Evolutionary conservation across 768 basidiomycete species (phyloP).

Genomic region (Suillus brevipes): DNA sequence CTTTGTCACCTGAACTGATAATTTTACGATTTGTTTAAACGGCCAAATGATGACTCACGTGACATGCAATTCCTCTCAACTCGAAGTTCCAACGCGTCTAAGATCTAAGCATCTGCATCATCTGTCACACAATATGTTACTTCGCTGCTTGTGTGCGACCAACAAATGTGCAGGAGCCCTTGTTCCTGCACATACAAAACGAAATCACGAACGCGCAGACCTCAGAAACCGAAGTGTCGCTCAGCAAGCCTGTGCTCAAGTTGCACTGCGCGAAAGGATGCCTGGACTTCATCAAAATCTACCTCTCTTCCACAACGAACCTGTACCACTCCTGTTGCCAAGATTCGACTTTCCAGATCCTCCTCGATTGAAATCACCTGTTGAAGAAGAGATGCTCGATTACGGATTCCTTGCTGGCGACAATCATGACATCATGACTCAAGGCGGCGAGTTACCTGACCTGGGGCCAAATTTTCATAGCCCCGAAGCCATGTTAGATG

Average conservation of each 20-base stretch:
- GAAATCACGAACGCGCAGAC: not conserved
- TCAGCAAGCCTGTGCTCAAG: not conserved
- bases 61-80: not conserved
- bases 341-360: not conserved
- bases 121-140: not conserved
- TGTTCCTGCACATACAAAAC: not conserved
- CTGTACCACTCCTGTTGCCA: not conserved
- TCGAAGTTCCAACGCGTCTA: not conserved
- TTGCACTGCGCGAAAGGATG: not conserved
- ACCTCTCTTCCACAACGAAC: not conserved
- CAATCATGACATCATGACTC: not conserved
- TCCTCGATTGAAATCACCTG: not conserved
- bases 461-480: not conserved
- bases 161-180: constrained; percentile 1
- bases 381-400: not conserved
- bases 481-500: not conserved
- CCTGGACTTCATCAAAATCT: not conserved
- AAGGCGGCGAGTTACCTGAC: not conserved
- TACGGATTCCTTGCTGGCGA: not conserved
- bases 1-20: too few relatives aligned
- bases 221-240: not conserved
- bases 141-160: not conserved
- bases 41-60: not conserved
- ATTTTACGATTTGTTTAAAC: too few relatives aligned
- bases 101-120: not conserved